Evolutionary conservation across 139 green algal genomes (phyloP), one percentile per base, ranked within the genome.

Genomic region (Micromonas pusilla): DNA sequence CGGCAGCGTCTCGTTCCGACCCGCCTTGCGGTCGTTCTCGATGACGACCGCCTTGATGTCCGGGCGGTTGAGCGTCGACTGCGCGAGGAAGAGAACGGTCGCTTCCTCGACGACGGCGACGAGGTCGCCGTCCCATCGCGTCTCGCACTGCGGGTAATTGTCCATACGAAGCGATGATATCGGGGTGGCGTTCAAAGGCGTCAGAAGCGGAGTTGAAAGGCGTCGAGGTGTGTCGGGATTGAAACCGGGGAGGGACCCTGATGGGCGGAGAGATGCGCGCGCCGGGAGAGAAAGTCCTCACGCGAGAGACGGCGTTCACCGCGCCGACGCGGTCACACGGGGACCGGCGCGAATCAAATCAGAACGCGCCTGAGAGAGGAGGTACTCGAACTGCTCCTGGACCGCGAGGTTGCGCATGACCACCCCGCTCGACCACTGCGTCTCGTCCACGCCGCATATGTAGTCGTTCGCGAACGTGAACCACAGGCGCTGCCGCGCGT

Each of bases 1-100:
- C 4, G n/a, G 32, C 30, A 26, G 26, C 65, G 65, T 72, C 65
- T 32, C 13, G n/a, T 25, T 6, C 28, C n/a, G 65, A 26, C 65
- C 65, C 13, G 65, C n/a, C 30, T 72, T 72, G 28, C 13, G 28
- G 65, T 72, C 65, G 65, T 72, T 72, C 30, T 32, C 65, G 3
- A 23, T 26, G 13, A 72, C 28, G 2, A 72, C 65, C n/a, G 26
- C 28, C 3, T 39, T 72, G 33, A 72, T 33, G 33, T 72, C 65
- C 32, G 32, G 26, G 3, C 65, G n/a, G 13, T 72, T 32, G 3
- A 72, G 33, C 3, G 28, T 52, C 28, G 65, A 32, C 30, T 39
- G 65, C n/a, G 65, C 65, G 4, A 72, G 21, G 30, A 72, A 72
- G 23, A 23, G 3, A 4, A 39, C 30, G n/a, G 65, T 52, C 4